phyloP scores from a whole-genome alignment of 1,284 basidiomycete species.

The Ustilago shanxiensis region DNA sequence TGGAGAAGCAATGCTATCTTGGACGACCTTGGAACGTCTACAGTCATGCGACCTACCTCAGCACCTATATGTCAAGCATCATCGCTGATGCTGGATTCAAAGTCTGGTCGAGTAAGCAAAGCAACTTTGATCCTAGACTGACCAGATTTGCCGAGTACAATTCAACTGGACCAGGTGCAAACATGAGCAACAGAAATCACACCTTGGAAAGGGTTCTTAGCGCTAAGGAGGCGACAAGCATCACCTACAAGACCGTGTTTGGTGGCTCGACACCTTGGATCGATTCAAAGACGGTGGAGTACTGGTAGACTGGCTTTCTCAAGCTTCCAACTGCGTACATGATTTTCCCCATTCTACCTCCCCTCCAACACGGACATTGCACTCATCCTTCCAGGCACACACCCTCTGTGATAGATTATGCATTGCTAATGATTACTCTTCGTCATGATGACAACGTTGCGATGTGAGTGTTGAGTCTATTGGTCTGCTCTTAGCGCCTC shows the following conservation, averaged over 20 bases:
- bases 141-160: conserved; percentile 37
- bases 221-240: conserved; percentile 22
- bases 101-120: conserved; percentile 13
- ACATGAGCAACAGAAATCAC: neutral
- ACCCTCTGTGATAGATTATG: neutral
- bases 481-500: conserved; percentile 38
- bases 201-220: conserved; percentile 14
- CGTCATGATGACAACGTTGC: neutral
- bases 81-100: conserved; percentile 26
- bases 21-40: conserved; percentile 34
- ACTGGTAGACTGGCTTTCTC: no score
- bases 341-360: neutral
- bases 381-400: neutral
- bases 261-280: conserved; percentile 30
- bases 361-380: neutral
- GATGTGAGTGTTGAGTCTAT: neutral
- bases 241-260: conserved; percentile 28
- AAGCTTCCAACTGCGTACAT: no score
- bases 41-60: conserved; percentile 30
- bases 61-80: conserved; percentile 32
- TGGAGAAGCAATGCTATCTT: conserved; percentile 24
- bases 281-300: conserved; percentile 15
- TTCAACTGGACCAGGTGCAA: conserved; percentile 22
- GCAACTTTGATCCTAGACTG: conserved; percentile 18
- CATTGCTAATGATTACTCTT: neutral